phyloP scores from a whole-genome alignment of 2,329 filamentous ascomycete genomes.

The Cytospora leucostoma region DNA sequence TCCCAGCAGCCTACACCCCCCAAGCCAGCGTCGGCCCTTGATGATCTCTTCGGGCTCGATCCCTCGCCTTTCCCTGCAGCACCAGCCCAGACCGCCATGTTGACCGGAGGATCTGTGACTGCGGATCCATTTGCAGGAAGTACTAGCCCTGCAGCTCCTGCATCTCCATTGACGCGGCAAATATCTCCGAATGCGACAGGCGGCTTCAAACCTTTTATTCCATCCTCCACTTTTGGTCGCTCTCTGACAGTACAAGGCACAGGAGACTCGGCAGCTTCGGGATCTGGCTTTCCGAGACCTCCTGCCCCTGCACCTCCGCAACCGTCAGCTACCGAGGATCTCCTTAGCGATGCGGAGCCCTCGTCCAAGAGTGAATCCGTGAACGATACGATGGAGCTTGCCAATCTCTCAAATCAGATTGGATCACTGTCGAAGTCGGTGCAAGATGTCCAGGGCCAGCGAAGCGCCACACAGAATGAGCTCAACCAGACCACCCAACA shows the following conservation, averaged over 20 bases:
- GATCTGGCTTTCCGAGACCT: conserved; percentile 44
- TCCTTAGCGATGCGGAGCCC: conserved; percentile 87
- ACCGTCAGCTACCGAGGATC: conserved; percentile 69
- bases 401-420: conserved; percentile 95
- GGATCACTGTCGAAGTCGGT: conserved; percentile 89
- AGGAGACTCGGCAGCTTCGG: conserved; percentile 55
- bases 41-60: conserved; percentile 93
- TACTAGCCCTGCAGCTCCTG: conserved; percentile 47
- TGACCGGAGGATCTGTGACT: conserved; percentile 69
- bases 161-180: conserved; percentile 52
- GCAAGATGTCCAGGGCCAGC: conserved; percentile 86
- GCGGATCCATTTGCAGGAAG: conserved; percentile 63
- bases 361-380: conserved; percentile 85
- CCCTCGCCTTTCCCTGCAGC: conserved; percentile 56
- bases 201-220: conserved; percentile 86
- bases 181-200: conserved; percentile 46
- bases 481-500: conserved; percentile 79
- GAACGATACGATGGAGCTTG: conserved; percentile 86
- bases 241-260: conserved; percentile 76
- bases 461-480: conserved; percentile 76
- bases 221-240: conserved; percentile 89
- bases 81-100: conserved; percentile 61
- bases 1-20: conserved; percentile 42
- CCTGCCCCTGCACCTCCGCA: conserved; percentile 32
- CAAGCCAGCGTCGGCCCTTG: conserved; percentile 68